A percentile compares a stretch with the other conserved stretches of the same genome.
phyloP scores from a whole-genome alignment of 306 rosid genomes.

The Nissolia schottii region DNA sequence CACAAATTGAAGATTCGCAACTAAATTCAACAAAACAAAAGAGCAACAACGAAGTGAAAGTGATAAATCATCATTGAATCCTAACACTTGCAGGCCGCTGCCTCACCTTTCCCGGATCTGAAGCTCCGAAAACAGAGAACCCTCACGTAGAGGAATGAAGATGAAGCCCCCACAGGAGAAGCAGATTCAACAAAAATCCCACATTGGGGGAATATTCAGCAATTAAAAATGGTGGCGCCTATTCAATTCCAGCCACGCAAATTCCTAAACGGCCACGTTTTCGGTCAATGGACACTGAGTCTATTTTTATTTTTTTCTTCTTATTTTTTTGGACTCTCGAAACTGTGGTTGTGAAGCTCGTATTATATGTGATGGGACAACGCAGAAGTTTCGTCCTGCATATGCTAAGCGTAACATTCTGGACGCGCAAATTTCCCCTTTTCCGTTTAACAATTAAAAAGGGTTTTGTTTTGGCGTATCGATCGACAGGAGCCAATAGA shows the following conservation, averaged over 20 bases:
- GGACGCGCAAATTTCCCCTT: neutral
- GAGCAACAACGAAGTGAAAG: neutral
- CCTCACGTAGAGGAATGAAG: neutral
- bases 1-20: neutral
- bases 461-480: neutral
- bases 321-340: neutral
- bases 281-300: neutral
- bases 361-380: neutral
- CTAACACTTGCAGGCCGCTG: neutral
- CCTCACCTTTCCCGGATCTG: slow-evolving; percentile 40
- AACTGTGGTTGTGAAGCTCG: neutral
- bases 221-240: neutral
- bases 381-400: neutral
- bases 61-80: neutral
- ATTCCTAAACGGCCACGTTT: neutral
- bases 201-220: neutral
- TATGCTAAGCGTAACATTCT: neutral
- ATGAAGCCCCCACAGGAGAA: neutral
- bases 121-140: neutral
- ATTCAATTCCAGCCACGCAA: neutral
- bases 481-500: neutral
- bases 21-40: neutral
- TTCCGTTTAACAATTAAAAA: neutral
- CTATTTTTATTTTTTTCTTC: neutral
- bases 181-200: neutral